Percentiles rank a stretch among this genome's conserved stretches.
Evolutionary conservation across 306 rosid genomes (phyloP).

Genomic region (Castanospermum australe): DNA sequence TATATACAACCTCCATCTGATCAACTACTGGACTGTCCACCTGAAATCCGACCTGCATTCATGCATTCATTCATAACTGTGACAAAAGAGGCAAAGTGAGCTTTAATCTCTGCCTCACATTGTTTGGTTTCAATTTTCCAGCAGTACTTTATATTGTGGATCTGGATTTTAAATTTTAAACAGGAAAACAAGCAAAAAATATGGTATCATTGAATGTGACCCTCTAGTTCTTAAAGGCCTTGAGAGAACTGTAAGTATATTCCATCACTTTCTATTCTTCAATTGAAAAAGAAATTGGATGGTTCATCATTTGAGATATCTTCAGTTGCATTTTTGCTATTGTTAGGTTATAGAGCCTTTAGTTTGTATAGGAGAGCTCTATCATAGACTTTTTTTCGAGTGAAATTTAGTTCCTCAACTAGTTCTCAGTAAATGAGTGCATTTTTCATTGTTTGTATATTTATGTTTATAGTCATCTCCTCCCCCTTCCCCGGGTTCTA

Average conservation of each 20-base stretch:
- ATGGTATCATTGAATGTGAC: conserved; percentile 78
- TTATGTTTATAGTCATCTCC: conserved; percentile 16
- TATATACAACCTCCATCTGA: conserved; percentile 83
- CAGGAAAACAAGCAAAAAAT: conserved; percentile 61
- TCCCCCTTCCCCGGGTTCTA: neutral
- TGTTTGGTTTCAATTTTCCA: conserved; percentile 12
- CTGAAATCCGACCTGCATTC: conserved; percentile 89
- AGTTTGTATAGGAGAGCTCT: neutral
- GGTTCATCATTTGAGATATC: conserved; percentile 21
- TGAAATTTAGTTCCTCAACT: conserved; percentile 7
- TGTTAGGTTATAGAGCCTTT: conserved; percentile 11
- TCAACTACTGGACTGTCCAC: conserved; percentile 60
- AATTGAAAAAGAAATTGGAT: conserved; percentile 21
- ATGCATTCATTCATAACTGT: conserved; percentile 58
- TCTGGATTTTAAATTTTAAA: conserved; percentile 18
- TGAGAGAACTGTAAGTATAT: conserved; percentile 67
- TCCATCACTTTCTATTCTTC: conserved; percentile 20
- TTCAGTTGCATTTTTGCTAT: neutral
- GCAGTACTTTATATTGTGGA: conserved; percentile 17
- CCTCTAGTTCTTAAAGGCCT: conserved; percentile 86
- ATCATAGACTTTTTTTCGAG: neutral
- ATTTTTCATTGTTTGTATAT: neutral
- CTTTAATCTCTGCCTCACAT: conserved; percentile 23
- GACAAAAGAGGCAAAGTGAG: conserved; percentile 53
- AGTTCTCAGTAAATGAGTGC: conserved; percentile 16